Base-by-base conservation (phyloP, 2,329 filamentous ascomycete genomes). In the Mycosphaerella sp. region DNA sequence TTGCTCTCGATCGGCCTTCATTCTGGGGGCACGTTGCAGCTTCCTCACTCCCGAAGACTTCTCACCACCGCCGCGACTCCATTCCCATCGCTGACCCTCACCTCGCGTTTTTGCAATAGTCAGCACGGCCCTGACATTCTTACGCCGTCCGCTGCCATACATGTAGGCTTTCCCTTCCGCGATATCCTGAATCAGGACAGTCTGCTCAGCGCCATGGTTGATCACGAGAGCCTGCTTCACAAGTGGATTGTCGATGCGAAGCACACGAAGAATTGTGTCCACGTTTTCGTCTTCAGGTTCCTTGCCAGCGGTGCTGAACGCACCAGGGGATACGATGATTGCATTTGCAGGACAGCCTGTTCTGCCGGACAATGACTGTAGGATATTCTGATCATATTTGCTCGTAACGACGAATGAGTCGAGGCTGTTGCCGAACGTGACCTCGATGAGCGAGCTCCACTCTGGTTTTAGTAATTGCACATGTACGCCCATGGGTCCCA, bases 191-290 rank as follows among this genome's bases (percentile, higher is more conserved):
- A 96, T 82, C 0, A 98, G 76, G 5, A 95, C 81, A 6, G 85
- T 82, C 69, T 96, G 91, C 58, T 98, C 93, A 49, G 96, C 89
- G 6, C 75, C 73, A 62, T 89, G 80, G 58, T 84, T 85, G 67
- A 97, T 93, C 64, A 98, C 85, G 45, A 97, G 75, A 55, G 90
- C 85, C 57, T 89, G 86, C 47, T 84, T 84, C 17, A 96, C 85
- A 42, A 87, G 72, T 17, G 87, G 80, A 61, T 92, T 83, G 57
- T 93, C 87, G 58, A 97, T 87, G 61, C 80, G 85, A 49, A 98
- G 76, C 1, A 88, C 82, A 48, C 88, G 81, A 44, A 96, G 74
- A 58, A 92, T 84, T 0, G 93, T 98, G 61, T 89, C 80, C 53
- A 38, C 34, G 12, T 87, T 87, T 2, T 78, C 71, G 11, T 73